These are phyloP conservation scores for Malus hybrid DNA, from an alignment of 331 rosid species.

Conservation along the genomic window DNA sequence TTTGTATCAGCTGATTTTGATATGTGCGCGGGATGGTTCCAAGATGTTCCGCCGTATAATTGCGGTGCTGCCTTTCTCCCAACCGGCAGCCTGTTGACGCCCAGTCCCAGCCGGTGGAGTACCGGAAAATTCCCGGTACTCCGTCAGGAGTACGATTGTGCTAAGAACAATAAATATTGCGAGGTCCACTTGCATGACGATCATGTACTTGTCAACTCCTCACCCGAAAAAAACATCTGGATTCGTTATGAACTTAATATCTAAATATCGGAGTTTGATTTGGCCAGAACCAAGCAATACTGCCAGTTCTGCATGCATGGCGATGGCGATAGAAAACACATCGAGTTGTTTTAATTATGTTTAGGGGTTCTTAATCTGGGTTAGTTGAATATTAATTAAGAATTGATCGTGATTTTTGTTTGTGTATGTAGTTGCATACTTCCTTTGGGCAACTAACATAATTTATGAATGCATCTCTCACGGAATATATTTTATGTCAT, in stretches of 20 bases:
- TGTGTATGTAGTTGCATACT: no score
- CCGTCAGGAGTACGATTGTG: background rate
- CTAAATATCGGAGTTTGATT: background rate
- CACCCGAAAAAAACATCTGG: background rate
- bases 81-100: no score
- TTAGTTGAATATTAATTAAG: background rate
- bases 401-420: no score
- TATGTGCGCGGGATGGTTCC: background rate
- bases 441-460: no score
- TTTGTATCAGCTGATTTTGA: background rate
- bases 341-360: background rate
- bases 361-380: background rate
- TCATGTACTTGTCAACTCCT: background rate
- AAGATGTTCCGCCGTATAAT: background rate
- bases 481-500: no score
- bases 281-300: background rate
- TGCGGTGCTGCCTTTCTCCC: background rate
- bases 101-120: background rate
- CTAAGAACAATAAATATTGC: background rate
- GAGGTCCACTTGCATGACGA: background rate
- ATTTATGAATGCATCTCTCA: no score
- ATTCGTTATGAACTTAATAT: background rate
- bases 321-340: no score
- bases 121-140: background rate
- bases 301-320: background rate